Evolutionary conservation across 306 rosid species (phyloP).

Genomic region (Sophora flavescens): DNA sequence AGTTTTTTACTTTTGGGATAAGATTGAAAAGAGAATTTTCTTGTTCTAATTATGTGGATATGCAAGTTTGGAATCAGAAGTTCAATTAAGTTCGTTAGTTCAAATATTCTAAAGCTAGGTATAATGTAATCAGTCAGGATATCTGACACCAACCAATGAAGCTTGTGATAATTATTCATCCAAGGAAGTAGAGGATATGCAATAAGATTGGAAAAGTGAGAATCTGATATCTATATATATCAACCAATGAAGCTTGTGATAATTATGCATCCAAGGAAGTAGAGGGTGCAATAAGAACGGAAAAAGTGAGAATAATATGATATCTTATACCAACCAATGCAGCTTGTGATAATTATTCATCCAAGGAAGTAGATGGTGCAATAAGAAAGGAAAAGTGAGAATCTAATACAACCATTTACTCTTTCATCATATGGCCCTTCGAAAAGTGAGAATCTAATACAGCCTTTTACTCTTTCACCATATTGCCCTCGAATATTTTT

Average conservation of each 20-base stretch:
- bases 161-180: neutral
- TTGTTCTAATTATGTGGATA: conserved; percentile 10
- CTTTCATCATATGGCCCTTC: neutral
- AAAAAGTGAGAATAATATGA: no score
- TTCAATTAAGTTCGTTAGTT: neutral
- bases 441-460: neutral
- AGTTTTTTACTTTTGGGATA: neutral
- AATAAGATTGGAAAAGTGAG: neutral
- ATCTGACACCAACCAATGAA: neutral
- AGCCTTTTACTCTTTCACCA: neutral
- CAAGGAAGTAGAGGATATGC: neutral
- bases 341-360: neutral
- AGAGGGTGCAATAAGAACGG: no score
- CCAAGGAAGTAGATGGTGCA: neutral
- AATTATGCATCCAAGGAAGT: neutral
- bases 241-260: no score
- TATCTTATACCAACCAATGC: neutral
- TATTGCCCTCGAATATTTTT: neutral
- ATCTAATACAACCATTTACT: neutral
- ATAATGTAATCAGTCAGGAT: no score
- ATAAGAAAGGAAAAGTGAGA: no score
- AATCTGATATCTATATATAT: neutral
- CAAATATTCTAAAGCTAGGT: neutral
- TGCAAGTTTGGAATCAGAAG: neutral
- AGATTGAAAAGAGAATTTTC: neutral